Base-by-base conservation (phyloP, 768 basidiomycete species). In the Boletus sp. region DNA sequence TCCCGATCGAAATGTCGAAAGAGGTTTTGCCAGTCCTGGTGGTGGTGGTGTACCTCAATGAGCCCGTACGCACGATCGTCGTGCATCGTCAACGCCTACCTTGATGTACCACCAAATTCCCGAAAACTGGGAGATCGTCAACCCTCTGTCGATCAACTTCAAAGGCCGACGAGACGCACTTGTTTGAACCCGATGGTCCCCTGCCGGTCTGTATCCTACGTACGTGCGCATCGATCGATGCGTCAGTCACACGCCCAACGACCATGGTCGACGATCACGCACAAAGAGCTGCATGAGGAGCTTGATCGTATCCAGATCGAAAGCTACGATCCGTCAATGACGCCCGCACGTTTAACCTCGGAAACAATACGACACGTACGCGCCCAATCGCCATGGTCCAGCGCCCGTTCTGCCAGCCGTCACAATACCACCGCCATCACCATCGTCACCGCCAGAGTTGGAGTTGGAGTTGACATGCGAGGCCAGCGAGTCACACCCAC, bases 1-100 rank as follows among this genome's bases (percentile, higher is more conserved):
- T 94, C 92, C n/a, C 83, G 77, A 73, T 94, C 92, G 62, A 92
- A 92, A 72, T 89, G 87, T 45, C 77, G 80, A 78, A 92, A 93
- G 54, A 90, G 85, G 55, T 84, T 83, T 74, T 92, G 89, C 91
- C 90, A 92, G 70, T 92, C 89, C 81, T 84, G 18, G 30, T 17
- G 24, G 42, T 46, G 8, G 29, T 11, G 4, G 28, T 32, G 3
- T n/a, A n/a, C 24, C 24, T 24, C 15, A 10, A 12, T 42, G 41
- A 5, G 28, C 20, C 3, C 11, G 6, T 55, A 11, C 24, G 30
- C 12, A 5, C 18, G 39, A 40, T 39, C 29, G 1, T 18, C 14
- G 48, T 5, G n/a, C 15, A 17, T 50, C 33, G 29, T 20, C 9
- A 35, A 14, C 14, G 48, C 4, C 10, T 44, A 65, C 83, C 74